These are phyloP conservation scores for Macrolepiota fuliginosa DNA, from an alignment of 768 basidiomycete species.

Conservation along the genomic window DNA sequence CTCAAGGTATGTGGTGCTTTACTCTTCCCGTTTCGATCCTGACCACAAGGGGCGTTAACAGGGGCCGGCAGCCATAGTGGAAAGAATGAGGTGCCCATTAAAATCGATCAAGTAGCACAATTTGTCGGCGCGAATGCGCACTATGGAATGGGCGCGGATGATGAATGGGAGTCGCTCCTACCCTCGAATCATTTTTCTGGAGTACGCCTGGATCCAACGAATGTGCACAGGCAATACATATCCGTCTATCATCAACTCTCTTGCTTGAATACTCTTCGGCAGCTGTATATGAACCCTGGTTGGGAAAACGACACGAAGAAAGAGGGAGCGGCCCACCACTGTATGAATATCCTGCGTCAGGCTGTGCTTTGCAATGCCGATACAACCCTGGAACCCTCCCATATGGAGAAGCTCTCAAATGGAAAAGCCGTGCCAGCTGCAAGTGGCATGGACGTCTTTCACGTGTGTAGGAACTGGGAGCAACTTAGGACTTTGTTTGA, in stretches of 20 bases:
- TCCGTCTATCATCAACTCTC: slow-evolving; percentile 13
- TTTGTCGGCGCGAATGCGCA: slow-evolving; percentile 4
- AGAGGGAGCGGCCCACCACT: slow-evolving; percentile 7
- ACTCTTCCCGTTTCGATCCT: neutral
- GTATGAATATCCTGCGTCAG: slow-evolving; percentile 15
- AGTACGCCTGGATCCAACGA: neutral
- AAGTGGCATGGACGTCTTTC: slow-evolving; percentile 13
- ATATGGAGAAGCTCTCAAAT: neutral
- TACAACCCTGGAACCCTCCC: slow-evolving; percentile 14
- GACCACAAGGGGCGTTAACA: neutral
- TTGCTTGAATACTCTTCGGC: slow-evolving; percentile 10
- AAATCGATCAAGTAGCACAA: slow-evolving; percentile 1
- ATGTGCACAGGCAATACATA: neutral
- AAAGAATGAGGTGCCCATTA: slow-evolving; percentile 3
- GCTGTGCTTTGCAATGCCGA: slow-evolving; percentile 15
- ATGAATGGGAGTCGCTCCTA: slow-evolving; percentile 12
- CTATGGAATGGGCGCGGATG: slow-evolving; percentile 12
- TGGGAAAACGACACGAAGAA: slow-evolving; percentile 6
- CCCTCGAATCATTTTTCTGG: slow-evolving; percentile 10
- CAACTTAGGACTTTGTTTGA: slow-evolving; percentile 10
- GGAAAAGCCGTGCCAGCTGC: slow-evolving; percentile 6
- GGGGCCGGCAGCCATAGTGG: neutral
- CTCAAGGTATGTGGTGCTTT: neutral
- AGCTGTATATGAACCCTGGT: slow-evolving; percentile 10
- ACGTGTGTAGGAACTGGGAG: slow-evolving; percentile 17